Conservation (phyloP, 2,329 filamentous ascomycete species). For the Neophaeococcomyces aloes region DNA sequence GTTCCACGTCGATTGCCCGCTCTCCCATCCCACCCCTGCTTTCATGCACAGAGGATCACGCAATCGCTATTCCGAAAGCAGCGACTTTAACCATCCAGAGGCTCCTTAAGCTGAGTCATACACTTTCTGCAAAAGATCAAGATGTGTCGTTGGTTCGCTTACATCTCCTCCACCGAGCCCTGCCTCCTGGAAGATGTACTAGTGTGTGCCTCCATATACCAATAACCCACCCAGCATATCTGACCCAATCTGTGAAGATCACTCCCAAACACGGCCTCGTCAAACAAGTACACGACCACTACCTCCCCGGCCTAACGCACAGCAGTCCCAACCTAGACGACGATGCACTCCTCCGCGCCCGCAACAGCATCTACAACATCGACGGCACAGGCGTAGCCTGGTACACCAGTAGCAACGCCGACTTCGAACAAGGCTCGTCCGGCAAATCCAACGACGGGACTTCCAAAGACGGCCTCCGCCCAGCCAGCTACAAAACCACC, state of each 20-base stretch:
- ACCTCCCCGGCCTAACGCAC: slow-evolving; percentile 43
- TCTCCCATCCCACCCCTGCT: too few relatives aligned
- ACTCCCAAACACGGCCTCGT: slow-evolving; percentile 34
- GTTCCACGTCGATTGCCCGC: too few relatives aligned
- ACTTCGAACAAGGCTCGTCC: slow-evolving; percentile 24
- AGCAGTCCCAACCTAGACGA: slow-evolving; percentile 1
- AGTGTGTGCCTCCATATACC: too few relatives aligned
- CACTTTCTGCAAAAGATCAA: slow-evolving; percentile 8
- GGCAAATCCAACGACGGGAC: slow-evolving; percentile 4
- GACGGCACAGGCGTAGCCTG: slow-evolving; percentile 47
- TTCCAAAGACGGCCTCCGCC: slow-evolving; percentile 21
- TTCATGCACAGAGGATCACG: too few relatives aligned
- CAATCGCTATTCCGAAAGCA: too few relatives aligned
- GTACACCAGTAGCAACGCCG: slow-evolving; percentile 39
- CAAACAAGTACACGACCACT: slow-evolving; percentile 43
- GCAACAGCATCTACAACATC: slow-evolving; percentile 45
- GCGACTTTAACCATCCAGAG: too few relatives aligned
- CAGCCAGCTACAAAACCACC: slow-evolving; percentile 43
- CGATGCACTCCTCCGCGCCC: slow-evolving; percentile 29
- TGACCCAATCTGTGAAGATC: slow-evolving; percentile 44
- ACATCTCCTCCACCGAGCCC: slow-evolving; percentile 42
- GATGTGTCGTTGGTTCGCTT: slow-evolving; percentile 47
- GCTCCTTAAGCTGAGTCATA: too few relatives aligned
- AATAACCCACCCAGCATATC: too few relatives aligned
- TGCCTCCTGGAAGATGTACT: slow-evolving; percentile 41